These are phyloP conservation scores for Ophiostoma montium DNA, from an alignment of 2,329 filamentous ascomycete genomes.

Conservation along the genomic window DNA sequence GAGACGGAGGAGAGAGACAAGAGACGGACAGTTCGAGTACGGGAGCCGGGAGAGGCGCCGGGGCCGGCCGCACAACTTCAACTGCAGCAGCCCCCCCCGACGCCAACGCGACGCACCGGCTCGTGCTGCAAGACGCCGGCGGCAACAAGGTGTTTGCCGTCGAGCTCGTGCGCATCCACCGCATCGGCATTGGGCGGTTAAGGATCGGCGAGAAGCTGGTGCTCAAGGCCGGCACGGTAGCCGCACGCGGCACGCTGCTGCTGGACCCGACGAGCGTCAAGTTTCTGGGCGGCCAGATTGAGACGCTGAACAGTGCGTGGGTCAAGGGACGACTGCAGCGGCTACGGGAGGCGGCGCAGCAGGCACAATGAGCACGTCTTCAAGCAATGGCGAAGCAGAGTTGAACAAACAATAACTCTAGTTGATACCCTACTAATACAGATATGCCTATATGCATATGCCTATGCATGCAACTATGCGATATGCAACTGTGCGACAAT, in stretches of 20 bases:
- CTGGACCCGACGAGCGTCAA: slow-evolving; percentile 54
- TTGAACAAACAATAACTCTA: no score
- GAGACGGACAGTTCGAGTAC: neutral
- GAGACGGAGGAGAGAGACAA: no score
- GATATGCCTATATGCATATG: no score
- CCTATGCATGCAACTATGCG: no score
- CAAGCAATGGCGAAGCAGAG: no score
- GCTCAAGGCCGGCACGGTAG: slow-evolving; percentile 46
- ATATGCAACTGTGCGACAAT: no score
- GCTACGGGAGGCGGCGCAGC: neutral
- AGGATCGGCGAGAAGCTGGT: slow-evolving; percentile 72
- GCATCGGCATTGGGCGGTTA: slow-evolving; percentile 48
- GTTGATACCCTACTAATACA: neutral
- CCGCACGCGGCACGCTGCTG: slow-evolving; percentile 66
- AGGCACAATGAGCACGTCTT: neutral
- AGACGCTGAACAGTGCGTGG: slow-evolving; percentile 69
- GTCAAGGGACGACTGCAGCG: slow-evolving; percentile 32
- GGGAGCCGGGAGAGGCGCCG: no score
- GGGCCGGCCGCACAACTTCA: neutral
- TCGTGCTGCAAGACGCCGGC: slow-evolving; percentile 67
- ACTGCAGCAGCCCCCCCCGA: slow-evolving; percentile 10
- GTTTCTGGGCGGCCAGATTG: slow-evolving; percentile 80
- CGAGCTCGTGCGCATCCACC: slow-evolving; percentile 53
- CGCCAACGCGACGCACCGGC: slow-evolving; percentile 53
- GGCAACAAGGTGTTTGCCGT: slow-evolving; percentile 58